phyloP scores from a whole-genome alignment of 169 alveolate species.

The Sarcocystis neurona region DNA sequence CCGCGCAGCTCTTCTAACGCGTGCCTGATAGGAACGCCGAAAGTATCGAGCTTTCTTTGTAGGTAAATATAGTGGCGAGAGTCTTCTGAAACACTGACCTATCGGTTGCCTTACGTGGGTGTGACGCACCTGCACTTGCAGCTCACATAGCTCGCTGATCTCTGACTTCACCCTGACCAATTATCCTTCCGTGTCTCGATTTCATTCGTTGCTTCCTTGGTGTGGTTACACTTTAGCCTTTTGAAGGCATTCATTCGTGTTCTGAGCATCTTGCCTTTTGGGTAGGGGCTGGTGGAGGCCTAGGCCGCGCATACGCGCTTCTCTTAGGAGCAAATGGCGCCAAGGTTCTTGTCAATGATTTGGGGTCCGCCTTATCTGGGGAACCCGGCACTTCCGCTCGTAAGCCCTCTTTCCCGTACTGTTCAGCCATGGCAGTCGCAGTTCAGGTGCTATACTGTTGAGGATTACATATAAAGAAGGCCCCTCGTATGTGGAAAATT shows the following conservation, averaged over 20 bases:
- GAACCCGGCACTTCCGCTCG: constrained; percentile 63
- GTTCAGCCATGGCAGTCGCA: background rate
- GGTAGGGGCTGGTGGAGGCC: constrained; percentile 88
- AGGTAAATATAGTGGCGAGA: no score
- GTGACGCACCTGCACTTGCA: no score
- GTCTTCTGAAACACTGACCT: no score
- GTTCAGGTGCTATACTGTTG: background rate
- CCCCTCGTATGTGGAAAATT: no score
- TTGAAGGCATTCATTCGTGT: background rate
- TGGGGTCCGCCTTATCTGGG: constrained; percentile 82
- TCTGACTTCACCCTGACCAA: no score
- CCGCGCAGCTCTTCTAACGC: no score
- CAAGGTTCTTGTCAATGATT: constrained; percentile 86
- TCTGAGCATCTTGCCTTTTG: background rate
- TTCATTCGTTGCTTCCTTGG: background rate
- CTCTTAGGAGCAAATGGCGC: constrained; percentile 85
- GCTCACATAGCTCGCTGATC: no score
- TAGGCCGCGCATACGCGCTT: constrained; percentile 85
- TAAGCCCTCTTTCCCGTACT: background rate
- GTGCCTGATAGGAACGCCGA: no score
- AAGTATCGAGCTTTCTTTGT: no score
- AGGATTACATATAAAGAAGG: background rate
- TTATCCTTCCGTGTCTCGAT: background rate
- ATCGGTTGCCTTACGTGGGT: no score
- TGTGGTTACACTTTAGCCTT: background rate